phyloP scores from a whole-genome alignment of 495 filamentous ascomycete species.

The Letharia lupina region DNA sequence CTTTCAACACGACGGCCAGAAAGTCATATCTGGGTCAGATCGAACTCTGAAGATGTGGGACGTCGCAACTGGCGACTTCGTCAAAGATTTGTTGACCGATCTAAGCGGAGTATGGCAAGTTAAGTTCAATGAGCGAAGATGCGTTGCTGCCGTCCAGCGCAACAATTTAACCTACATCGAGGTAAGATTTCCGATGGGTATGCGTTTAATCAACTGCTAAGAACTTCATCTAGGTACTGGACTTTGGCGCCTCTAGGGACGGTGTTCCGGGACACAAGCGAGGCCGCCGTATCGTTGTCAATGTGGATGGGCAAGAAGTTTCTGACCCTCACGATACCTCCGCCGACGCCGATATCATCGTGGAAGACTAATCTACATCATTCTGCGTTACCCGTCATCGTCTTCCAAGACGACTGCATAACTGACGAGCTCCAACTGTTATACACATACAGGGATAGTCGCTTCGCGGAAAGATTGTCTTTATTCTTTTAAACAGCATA shows the following conservation, averaged over 20 bases:
- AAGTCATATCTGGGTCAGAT: conserved; percentile 93
- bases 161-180: conserved; percentile 91
- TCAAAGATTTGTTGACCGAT: conserved; percentile 91
- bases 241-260: conserved; percentile 85
- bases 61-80: conserved; percentile 80
- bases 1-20: conserved; percentile 95
- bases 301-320: conserved; percentile 45
- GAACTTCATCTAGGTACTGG: conserved; percentile 53
- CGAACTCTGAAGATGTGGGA: conserved; percentile 99
- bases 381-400: neutral
- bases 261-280: conserved; percentile 66
- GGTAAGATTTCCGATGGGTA: conserved; percentile 45
- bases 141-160: conserved; percentile 92
- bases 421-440: neutral
- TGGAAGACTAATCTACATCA: conserved; percentile 28
- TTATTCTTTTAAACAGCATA: neutral
- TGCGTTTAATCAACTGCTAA: neutral
- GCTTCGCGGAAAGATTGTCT: neutral
- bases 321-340: conserved; percentile 28
- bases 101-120: conserved; percentile 97
- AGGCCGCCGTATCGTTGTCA: conserved; percentile 73
- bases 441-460: neutral
- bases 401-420: neutral
- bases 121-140: conserved; percentile 90
- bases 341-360: conserved; percentile 37